Conservation (phyloP, 108 stramenopile genomes). For the Skeletonema costatum region DNA sequence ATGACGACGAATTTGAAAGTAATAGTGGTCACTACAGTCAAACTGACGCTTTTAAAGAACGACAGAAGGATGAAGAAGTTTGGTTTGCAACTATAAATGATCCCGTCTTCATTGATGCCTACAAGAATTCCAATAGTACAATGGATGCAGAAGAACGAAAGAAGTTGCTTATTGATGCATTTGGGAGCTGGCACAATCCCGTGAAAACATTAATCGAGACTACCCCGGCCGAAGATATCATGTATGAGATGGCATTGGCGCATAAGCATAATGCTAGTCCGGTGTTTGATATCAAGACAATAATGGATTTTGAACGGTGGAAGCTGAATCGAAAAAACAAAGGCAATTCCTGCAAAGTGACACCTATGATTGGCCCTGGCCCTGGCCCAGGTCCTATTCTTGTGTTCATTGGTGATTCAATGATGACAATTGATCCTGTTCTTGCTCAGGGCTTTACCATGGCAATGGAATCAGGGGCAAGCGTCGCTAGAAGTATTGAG, state of each 20-base stretch:
- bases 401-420: slow-evolving; percentile 78
- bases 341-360: background rate
- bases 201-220: slow-evolving; percentile 71
- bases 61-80: slow-evolving; percentile 57
- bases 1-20: slow-evolving; percentile 9
- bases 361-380: slow-evolving; percentile 10
- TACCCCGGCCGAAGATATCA: slow-evolving; percentile 79
- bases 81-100: slow-evolving; percentile 91
- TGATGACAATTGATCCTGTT: slow-evolving; percentile 90
- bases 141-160: slow-evolving; percentile 54
- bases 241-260: slow-evolving; percentile 77
- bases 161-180: slow-evolving; percentile 63
- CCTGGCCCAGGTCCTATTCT: slow-evolving; percentile 67
- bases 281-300: slow-evolving; percentile 64
- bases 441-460: slow-evolving; percentile 88
- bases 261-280: slow-evolving; percentile 71
- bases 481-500: slow-evolving; percentile 51
- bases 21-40: slow-evolving; percentile 5
- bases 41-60: slow-evolving; percentile 5
- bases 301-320: slow-evolving; percentile 49
- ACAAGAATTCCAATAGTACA: slow-evolving; percentile 24
- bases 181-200: slow-evolving; percentile 84
- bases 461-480: slow-evolving; percentile 84
- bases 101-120: slow-evolving; percentile 20
- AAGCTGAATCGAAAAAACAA: background rate